Base-by-base conservation (phyloP, 2,329 filamentous ascomycete species). In the Alternaria conjuncta region DNA sequence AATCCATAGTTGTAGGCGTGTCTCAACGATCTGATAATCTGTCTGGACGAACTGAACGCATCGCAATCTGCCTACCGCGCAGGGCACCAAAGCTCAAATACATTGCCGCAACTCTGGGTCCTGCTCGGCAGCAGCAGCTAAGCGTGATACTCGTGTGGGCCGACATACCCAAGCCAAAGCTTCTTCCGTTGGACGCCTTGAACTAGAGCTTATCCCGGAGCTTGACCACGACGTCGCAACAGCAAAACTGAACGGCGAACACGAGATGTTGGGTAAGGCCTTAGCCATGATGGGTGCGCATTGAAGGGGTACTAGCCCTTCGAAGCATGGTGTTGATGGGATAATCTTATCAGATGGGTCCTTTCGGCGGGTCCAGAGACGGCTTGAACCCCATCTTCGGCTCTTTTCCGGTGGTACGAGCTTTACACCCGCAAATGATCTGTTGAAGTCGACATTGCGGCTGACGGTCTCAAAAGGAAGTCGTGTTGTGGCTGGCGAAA, bases 311-410 rank as follows among this genome's bases (percentile, higher is more conserved):
- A 25, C 20, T 43, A 54, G 15, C 26, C 36, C n/a, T 12, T 53
- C 32, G 57, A 21, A 43, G 46, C n/a, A 25, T 43, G n/a, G 23
- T 46, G 25, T 30, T 60, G 53, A 63, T 61, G 18, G n/a, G 6
- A 20, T 60, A 41, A 68, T 66, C 66, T 66, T 66, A 68, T 68
- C 66, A 64, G 66, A 68, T 64, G 58, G 63, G 21, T 41, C 57
- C 2, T 9, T 21, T 30, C 30, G 6, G 49, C 41, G 45, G 47
- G 47, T 32, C 26, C 30, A 51, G 26, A 51, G 7, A 51, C 47
- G 47, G 47, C 18, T 28, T 32, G 18, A 51, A 51, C 7, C n/a
- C 47, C 47, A 51, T 51, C 18, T 32, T 11, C 47, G 47, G 47
- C 47, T 30, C 26, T 20, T 23, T 10, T 32, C 47, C 47, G 47